A percentile compares a stretch with the other conserved stretches of the same genome.
Evolutionary conservation across 2,329 filamentous ascomycete species (phyloP).

Genomic region (Colletotrichum karsti): DNA sequence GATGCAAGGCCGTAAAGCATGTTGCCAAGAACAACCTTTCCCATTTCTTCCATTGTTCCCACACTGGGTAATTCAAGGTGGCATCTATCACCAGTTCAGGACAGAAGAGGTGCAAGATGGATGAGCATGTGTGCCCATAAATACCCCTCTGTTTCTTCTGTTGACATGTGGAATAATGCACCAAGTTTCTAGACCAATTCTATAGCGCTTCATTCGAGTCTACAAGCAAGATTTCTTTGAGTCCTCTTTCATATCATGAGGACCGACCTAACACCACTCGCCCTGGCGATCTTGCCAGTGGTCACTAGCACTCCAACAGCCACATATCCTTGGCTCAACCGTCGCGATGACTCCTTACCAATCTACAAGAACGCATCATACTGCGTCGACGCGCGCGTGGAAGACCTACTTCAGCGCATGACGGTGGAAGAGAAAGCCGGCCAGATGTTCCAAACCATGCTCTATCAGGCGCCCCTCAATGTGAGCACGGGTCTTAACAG

Average conservation of each 20-base stretch:
- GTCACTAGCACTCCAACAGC: not conserved
- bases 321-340: not conserved
- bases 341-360: not conserved
- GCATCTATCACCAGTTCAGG: not conserved
- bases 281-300: not conserved
- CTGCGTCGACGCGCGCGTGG: constrained; percentile 53
- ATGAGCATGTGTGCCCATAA: constrained; percentile 10
- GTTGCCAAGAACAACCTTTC: constrained; percentile 5
- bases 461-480: constrained; percentile 33
- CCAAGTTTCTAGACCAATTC: too few species aligned
- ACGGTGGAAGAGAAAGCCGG: constrained; percentile 57
- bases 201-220: too few species aligned
- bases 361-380: constrained; percentile 42
- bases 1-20: constrained; percentile 17
- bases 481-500: constrained; percentile 28
- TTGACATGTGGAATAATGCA: too few species aligned
- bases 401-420: constrained; percentile 55
- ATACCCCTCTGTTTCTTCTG: not conserved
- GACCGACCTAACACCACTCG: not conserved
- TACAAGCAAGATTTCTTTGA: not conserved
- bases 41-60: not conserved
- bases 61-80: not conserved
- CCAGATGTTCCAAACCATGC: constrained; percentile 53
- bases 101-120: not conserved
- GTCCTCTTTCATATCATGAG: not conserved